phyloP scores from a whole-genome alignment of 176 grass and related monocot species.

The Hyparrhenia diplandra region DNA sequence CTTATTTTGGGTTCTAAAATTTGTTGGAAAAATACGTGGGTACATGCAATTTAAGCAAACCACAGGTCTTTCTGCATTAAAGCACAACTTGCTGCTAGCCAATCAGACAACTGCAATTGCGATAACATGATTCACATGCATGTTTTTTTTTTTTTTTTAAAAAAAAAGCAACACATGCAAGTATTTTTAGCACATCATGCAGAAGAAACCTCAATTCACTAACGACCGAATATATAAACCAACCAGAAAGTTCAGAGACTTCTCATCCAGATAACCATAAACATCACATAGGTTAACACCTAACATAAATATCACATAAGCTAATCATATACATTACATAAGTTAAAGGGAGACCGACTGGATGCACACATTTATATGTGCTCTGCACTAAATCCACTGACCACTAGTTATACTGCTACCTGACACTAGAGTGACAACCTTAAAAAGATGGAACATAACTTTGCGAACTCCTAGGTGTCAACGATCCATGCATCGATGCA shows the following conservation, averaged over 20 bases:
- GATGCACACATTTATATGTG: background rate
- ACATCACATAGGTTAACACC: background rate
- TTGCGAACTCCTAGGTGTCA: background rate
- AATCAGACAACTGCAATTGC: background rate
- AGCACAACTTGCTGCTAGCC: background rate
- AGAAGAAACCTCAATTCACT: background rate
- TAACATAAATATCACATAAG: background rate
- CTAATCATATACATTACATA: background rate
- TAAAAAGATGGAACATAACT: background rate
- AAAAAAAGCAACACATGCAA: too few species aligned
- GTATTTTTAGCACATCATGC: background rate
- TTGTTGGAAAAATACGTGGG: background rate
- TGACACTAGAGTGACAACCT: background rate
- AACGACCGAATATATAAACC: background rate
- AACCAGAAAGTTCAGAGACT: background rate
- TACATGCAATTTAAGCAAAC: background rate
- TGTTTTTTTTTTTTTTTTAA: too few species aligned
- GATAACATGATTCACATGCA: background rate
- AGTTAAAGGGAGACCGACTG: background rate
- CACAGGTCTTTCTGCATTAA: background rate
- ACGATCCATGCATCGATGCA: background rate
- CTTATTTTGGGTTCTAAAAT: background rate
- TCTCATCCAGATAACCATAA: background rate
- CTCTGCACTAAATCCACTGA: constrained; percentile 1
- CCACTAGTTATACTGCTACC: background rate